phyloP scores from a whole-genome alignment of 805 yeast species.

The Hanseniaspora opuntiae region DNA sequence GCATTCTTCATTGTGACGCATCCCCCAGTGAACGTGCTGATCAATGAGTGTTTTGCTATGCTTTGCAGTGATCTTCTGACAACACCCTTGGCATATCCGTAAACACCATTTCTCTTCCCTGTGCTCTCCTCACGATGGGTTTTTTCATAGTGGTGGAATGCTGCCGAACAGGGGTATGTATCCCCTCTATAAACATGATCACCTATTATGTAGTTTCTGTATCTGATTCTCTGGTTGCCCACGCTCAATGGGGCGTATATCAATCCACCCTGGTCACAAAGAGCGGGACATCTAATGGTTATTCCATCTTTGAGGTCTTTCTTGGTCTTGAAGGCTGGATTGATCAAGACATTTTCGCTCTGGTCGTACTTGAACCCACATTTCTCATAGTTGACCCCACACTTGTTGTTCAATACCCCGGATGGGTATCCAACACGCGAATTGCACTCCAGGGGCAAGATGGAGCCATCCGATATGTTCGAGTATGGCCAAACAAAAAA shows the following conservation, averaged over 20 bases:
- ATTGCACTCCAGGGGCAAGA: slow-evolving; percentile 30
- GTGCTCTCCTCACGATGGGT: neutral
- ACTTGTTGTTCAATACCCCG: slow-evolving; percentile 30
- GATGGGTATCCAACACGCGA: slow-evolving; percentile 29
- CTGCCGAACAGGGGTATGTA: neutral
- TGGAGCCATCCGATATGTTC: slow-evolving; percentile 20
- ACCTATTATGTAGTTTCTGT: slow-evolving; percentile 62
- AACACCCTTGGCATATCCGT: neutral
- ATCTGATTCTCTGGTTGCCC: slow-evolving; percentile 54
- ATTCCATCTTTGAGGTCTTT: slow-evolving; percentile 24
- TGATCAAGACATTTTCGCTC: neutral
- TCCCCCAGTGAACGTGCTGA: slow-evolving; percentile 10
- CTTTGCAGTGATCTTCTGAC: slow-evolving; percentile 18
- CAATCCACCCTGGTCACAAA: slow-evolving; percentile 69
- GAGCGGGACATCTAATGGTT: slow-evolving; percentile 69
- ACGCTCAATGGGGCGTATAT: slow-evolving; percentile 62
- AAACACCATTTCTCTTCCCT: neutral
- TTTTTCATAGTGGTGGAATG: slow-evolving; percentile 12
- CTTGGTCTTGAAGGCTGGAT: neutral
- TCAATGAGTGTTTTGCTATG: slow-evolving; percentile 33
- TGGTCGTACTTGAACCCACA: slow-evolving; percentile 28
- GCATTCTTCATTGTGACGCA: neutral
- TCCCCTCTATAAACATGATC: slow-evolving; percentile 38
- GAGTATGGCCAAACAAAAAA: slow-evolving; percentile 13
- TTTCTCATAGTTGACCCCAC: slow-evolving; percentile 57